Conservation (phyloP, 768 basidiomycete species). For the Tephrocybe sp. region DNA sequence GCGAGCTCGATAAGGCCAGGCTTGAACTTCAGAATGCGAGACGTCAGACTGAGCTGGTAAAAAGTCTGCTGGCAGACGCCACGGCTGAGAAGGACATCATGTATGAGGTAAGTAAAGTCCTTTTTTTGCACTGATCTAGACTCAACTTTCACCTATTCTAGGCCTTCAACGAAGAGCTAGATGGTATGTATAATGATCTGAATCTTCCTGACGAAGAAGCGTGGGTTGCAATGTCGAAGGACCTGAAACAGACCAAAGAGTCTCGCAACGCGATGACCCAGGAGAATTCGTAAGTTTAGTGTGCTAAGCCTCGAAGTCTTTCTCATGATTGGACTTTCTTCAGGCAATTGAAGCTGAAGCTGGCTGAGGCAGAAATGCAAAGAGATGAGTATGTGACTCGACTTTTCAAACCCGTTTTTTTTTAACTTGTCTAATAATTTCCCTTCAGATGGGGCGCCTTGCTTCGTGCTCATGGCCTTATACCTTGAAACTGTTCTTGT, state of each 20-base stretch:
- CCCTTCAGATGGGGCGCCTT: constrained; percentile 62
- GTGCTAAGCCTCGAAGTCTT: not conserved
- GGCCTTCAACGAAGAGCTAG: constrained; percentile 95
- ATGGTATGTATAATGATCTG: constrained; percentile 84
- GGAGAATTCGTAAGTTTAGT: constrained; percentile 72
- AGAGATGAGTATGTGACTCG: constrained; percentile 67
- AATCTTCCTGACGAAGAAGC: constrained; percentile 82
- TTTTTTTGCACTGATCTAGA: not conserved
- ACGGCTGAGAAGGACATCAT: constrained; percentile 90
- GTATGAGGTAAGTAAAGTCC: constrained; percentile 63
- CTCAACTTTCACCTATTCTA: constrained; percentile 26
- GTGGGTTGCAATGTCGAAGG: constrained; percentile 72
- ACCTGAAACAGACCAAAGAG: constrained; percentile 74
- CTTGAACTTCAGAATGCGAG: constrained; percentile 67
- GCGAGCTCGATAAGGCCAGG: constrained; percentile 61
- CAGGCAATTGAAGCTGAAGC: constrained; percentile 67
- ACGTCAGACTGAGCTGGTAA: constrained; percentile 77
- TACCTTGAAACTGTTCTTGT: constrained; percentile 24
- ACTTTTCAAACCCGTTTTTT: not conserved
- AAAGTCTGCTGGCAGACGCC: constrained; percentile 71
- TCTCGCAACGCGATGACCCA: constrained; percentile 66
- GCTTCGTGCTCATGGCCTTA: constrained; percentile 47
- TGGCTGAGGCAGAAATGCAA: constrained; percentile 71
- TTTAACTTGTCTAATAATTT: constrained; percentile 11
- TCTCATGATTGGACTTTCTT: constrained; percentile 7